Evolutionary conservation across 2,329 filamentous ascomycete species (phyloP), one percentile per base, ranked within the genome.

Genomic region (Ceratocystiopsis brevicomis): DNA sequence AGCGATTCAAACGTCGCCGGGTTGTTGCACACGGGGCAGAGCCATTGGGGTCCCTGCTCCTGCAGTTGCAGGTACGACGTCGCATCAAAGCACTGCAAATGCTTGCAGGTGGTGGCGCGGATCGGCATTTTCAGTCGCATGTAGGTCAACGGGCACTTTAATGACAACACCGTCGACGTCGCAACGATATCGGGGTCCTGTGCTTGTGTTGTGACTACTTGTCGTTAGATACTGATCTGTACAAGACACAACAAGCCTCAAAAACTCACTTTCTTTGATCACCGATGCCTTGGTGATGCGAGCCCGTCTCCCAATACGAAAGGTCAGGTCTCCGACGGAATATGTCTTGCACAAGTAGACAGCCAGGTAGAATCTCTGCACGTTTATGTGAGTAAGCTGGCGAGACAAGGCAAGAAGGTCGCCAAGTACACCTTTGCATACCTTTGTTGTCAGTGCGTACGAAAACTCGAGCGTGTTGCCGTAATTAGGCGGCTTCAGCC

Each of bases 11-110:
- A 98, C 0, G 78, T 75, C 2, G 86, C 78, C 0, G 73, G 62
- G 54, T 87, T 92, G 59, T 80, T 88, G 64, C 90, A 98, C 18
- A 95, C 79, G 0, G 90, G 90, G 54, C 90, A 98, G n/a, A 77
- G 69, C 90, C 90, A 98, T 16, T 90, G 92, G 0, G 90, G 90
- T 0, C 85, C 88, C 63, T 98, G 90, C 57, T 96, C 86, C 57
- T 96, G 88, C 25, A 98, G 64, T 53, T 94, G 84, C 17, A 98
- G 68, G 56, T 95, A 98, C 2, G 85, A 92, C 3, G 76, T 79
- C 3, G 82, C 88, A 58, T 98, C 90, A 52, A 96, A 98, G 57
- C 90, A 98, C 56, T 93, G 85, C 21, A 90, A 82, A 58, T 98
- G 90, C 3, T 74, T 79, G 62, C 90, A 98, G 33, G 77, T 62